Evolutionary conservation across 331 rosid species (phyloP).

Genomic region (Cydonia oblonga): DNA sequence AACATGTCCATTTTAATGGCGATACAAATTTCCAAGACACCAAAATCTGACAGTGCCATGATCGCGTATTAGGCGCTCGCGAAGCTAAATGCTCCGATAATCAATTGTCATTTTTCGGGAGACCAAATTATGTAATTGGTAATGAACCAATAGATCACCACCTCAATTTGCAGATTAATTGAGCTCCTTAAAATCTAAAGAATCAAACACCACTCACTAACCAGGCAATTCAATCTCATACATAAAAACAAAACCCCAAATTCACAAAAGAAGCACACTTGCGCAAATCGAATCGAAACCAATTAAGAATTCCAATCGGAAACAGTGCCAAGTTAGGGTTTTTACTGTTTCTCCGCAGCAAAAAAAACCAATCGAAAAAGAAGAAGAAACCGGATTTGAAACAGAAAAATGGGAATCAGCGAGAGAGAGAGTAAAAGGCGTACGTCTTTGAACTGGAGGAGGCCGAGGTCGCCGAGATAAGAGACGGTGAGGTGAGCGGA

Average conservation of each 20-base stretch:
- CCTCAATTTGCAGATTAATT: not conserved
- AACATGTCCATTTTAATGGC: no score
- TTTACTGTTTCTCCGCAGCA: not conserved
- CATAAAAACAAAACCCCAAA: slow-evolving; percentile 1
- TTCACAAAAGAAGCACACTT: not conserved
- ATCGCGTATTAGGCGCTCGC: not conserved
- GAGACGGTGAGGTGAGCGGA: slow-evolving; percentile 85
- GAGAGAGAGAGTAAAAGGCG: not conserved
- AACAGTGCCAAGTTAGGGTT: slow-evolving; percentile 21
- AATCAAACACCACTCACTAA: not conserved
- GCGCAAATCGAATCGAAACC: not conserved
- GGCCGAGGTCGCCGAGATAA: slow-evolving; percentile 90
- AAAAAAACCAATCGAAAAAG: not conserved
- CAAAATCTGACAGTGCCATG: not conserved
- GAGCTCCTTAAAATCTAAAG: not conserved
- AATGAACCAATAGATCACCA: not conserved
- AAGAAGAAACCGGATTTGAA: not conserved
- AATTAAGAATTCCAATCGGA: not conserved
- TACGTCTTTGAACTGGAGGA: slow-evolving; percentile 91
- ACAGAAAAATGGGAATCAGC: not conserved
- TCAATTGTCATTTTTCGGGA: not conserved
- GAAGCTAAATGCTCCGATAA: not conserved
- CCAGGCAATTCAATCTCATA: not conserved
- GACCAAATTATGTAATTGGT: not conserved
- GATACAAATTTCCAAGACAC: not conserved